Conservation (phyloP, 345 rosid species). For the Excoecaria agallocha region DNA sequence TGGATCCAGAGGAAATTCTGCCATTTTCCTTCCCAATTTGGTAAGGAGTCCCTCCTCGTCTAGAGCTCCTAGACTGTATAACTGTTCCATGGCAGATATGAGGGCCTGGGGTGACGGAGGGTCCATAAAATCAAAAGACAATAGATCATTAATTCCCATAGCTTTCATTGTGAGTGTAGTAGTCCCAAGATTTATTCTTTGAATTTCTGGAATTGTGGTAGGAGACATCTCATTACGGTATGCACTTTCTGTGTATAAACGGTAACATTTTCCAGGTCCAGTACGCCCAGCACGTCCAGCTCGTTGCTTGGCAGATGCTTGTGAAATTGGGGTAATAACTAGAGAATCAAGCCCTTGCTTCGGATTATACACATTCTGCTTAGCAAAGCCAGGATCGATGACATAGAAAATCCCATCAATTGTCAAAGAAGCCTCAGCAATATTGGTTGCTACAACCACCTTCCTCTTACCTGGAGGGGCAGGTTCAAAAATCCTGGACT, state of each 20-base stretch:
- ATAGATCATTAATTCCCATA: conserved; percentile 87
- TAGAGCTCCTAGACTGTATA: conserved; percentile 84
- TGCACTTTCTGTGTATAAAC: conserved; percentile 74
- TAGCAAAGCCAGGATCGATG: conserved; percentile 86
- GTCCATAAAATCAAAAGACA: conserved; percentile 79
- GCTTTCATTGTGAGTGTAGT: conserved; percentile 82
- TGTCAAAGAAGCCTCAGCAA: conserved; percentile 81
- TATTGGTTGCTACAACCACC: conserved; percentile 87
- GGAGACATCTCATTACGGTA: conserved; percentile 88
- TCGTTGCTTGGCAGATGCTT: conserved; percentile 84
- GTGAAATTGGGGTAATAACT: conserved; percentile 79
- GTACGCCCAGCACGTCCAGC: conserved; percentile 92
- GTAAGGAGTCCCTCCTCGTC: conserved; percentile 94
- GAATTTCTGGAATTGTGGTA: conserved; percentile 85
- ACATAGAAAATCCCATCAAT: conserved; percentile 81
- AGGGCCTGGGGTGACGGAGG: conserved; percentile 81
- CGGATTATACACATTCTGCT: conserved; percentile 81
- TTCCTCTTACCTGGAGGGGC: conserved; percentile 81
- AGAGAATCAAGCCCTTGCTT: conserved; percentile 82
- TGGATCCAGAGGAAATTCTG: conserved; percentile 92
- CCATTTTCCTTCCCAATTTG: conserved; percentile 95
- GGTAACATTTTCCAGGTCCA: conserved; percentile 85
- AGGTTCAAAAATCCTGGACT: conserved; percentile 81
- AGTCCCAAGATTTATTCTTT: conserved; percentile 80
- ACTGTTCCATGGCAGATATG: conserved; percentile 93